Percentiles rank a stretch among this genome's conserved stretches.
Conservation (phyloP, 2,329 filamentous ascomycete species). For the Fusarium fracticaudum region DNA sequence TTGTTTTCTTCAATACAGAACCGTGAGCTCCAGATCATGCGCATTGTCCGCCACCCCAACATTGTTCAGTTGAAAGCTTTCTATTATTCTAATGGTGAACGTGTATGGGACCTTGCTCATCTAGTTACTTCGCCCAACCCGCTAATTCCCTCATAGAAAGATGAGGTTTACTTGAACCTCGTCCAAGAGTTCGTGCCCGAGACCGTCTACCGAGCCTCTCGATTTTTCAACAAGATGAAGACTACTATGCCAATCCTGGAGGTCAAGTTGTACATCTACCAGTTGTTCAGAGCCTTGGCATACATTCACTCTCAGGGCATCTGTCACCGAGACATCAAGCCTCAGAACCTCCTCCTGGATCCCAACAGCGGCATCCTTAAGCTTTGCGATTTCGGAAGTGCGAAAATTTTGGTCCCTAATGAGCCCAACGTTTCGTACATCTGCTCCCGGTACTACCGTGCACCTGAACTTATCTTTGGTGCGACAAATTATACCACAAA, state of each 20-base stretch:
- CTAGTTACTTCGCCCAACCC: neutral
- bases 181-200: constrained; percentile 98
- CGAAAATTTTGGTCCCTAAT: constrained; percentile 98
- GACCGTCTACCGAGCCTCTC: constrained; percentile 96
- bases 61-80: constrained; percentile 99
- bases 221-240: constrained; percentile 99
- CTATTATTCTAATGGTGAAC: constrained; percentile 98
- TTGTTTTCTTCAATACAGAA: constrained; percentile 70
- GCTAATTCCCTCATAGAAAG: constrained; percentile 69
- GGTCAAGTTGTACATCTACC: constrained; percentile 99
- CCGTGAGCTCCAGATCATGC: constrained; percentile 99
- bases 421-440: constrained; percentile 99
- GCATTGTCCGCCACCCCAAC: constrained; percentile 97
- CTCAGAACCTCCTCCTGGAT: constrained; percentile 95
- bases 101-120: constrained; percentile 66
- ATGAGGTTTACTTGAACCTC: constrained; percentile 98
- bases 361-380: constrained; percentile 92
- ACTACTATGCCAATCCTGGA: constrained; percentile 99
- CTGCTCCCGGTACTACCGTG: constrained; percentile 98
- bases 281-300: constrained; percentile 96
- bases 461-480: constrained; percentile 97
- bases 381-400: constrained; percentile 98
- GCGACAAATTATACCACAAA: constrained; percentile 99
- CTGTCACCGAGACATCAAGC: constrained; percentile 99
- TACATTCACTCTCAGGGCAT: constrained; percentile 99